Conservation (phyloP, 805 yeast species). For the Kodamaea hsintzibuensis region DNA sequence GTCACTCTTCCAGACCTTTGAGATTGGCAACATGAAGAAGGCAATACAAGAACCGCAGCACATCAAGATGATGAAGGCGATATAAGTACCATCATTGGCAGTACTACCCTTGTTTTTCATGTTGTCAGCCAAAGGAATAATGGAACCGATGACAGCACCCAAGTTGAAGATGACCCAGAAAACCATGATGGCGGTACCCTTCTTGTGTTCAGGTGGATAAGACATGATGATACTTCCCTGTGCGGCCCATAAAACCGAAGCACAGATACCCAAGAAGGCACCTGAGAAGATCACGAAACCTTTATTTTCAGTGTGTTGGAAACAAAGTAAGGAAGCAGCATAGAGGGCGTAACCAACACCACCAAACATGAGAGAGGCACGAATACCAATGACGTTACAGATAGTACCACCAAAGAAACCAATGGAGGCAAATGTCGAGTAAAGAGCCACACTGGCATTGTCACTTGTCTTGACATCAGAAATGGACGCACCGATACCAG, state of each 20-base stretch:
- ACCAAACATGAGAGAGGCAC: slow-evolving; percentile 48
- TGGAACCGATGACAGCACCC: slow-evolving; percentile 61
- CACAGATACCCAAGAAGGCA: slow-evolving; percentile 57
- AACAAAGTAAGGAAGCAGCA: slow-evolving; percentile 52
- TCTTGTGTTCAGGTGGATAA: slow-evolving; percentile 54
- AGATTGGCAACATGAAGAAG: slow-evolving; percentile 47
- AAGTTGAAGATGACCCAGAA: slow-evolving; percentile 64
- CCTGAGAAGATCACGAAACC: slow-evolving; percentile 60
- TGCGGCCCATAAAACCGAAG: slow-evolving; percentile 58
- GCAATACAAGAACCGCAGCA: slow-evolving; percentile 47
- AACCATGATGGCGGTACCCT: slow-evolving; percentile 53
- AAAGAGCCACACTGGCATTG: slow-evolving; percentile 52
- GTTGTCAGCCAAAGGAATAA: slow-evolving; percentile 58
- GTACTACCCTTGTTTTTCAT: slow-evolving; percentile 38
- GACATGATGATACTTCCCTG: slow-evolving; percentile 58
- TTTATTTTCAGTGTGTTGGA: slow-evolving; percentile 43
- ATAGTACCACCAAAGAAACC: slow-evolving; percentile 61
- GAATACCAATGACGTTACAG: slow-evolving; percentile 50
- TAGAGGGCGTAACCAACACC: slow-evolving; percentile 57
- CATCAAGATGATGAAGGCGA: slow-evolving; percentile 56
- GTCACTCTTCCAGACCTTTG: slow-evolving; percentile 50
- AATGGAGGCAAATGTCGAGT: slow-evolving; percentile 55
- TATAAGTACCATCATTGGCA: slow-evolving; percentile 50
- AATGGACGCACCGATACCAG: slow-evolving; percentile 50
- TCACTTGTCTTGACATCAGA: slow-evolving; percentile 40